Evolutionary conservation across 441 rosid genomes (phyloP), one percentile per base, ranked within the genome.

Genomic region (Bruguiera hainesii): DNA sequence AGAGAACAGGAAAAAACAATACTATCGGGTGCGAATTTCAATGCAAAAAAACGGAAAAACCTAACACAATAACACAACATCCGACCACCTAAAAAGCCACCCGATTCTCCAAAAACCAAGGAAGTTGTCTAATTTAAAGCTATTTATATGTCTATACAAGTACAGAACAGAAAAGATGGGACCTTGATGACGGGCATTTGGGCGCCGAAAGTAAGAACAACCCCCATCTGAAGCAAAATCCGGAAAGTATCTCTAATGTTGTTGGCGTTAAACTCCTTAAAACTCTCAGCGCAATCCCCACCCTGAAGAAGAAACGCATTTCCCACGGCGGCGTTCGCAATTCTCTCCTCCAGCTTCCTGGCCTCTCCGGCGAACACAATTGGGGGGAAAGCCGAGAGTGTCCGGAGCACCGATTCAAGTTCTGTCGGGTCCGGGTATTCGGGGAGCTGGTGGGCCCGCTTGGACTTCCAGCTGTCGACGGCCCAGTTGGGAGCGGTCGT

Each of bases 321-420:
- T 56, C 88, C 86, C 2, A 80, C 75, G 46, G 88, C 86, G 1
- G 88, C 88, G 58, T 72, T 74, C 0, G 87, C 93, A 9, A 87
- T 75, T 7, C 76, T 77, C 23, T 85, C 91, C 76, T 89, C 91
- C 4, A 89, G 82, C 72, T 72, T 74, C 31, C 96, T 76, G 13
- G 96, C 96, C 78, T 89, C 96, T 20, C 93, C 96, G 13, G 93
- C 93, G 74, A 87, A 89, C 53, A 89, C 96, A 71, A 89, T 83
- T 64, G 96, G 96, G 50, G 96, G 96, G 77, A 87, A 89, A 21
- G 77, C 75, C 10, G 51, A 79, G 28, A 89, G 82, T 16, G 87
- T 83, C 25, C 71, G 63, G 3, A 89, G 79, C 21, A 87, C 93
- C n/a, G 88, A 79, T 31, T 83, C 85, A 3, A 87, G 83, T 61